These are phyloP conservation scores for Smittium culicis DNA, from an alignment of 371 early-diverging fungal species.

Conservation along the genomic window DNA sequence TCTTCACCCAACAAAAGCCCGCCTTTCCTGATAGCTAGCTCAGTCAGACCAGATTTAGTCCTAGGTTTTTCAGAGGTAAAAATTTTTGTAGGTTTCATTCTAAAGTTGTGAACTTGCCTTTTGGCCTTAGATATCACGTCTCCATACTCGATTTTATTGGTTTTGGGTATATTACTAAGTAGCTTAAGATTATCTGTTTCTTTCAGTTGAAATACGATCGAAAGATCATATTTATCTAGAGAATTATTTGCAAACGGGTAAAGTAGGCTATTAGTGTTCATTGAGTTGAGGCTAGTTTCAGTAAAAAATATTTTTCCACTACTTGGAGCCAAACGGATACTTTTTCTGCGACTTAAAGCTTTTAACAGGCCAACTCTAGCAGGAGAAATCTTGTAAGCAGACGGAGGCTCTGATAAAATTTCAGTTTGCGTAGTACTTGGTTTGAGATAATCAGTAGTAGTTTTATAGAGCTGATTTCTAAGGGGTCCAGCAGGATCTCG, in stretches of 20 bases:
- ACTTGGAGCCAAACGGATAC: constrained; percentile 30
- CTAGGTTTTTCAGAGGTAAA: neutral
- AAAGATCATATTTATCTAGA: constrained; percentile 13
- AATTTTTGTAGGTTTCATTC: neutral
- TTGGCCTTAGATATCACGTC: neutral
- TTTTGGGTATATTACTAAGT: constrained; percentile 30
- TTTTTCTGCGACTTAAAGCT: constrained; percentile 31
- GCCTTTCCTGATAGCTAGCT: neutral
- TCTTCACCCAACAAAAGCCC: neutral
- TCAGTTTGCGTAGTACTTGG: constrained; percentile 5
- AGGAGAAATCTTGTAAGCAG: constrained; percentile 21
- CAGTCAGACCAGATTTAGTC: neutral
- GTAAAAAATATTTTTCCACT: constrained; percentile 29
- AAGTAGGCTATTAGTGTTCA: constrained; percentile 10
- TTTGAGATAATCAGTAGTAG: constrained; percentile 2
- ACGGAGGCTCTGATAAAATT: constrained; percentile 2
- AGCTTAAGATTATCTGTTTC: constrained; percentile 28
- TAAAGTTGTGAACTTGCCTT: neutral
- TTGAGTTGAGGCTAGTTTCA: constrained; percentile 19
- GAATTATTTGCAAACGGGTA: constrained; percentile 8
- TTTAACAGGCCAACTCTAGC: constrained; percentile 31
- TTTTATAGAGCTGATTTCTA: constrained; percentile 14
- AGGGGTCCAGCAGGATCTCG: constrained; percentile 32
- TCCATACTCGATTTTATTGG: constrained; percentile 26
- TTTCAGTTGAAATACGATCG: constrained; percentile 22